A percentile compares a stretch with the other conserved stretches of the same genome.
phyloP scores from a whole-genome alignment of 441 rosid genomes.

The Corymbia citriodora region DNA sequence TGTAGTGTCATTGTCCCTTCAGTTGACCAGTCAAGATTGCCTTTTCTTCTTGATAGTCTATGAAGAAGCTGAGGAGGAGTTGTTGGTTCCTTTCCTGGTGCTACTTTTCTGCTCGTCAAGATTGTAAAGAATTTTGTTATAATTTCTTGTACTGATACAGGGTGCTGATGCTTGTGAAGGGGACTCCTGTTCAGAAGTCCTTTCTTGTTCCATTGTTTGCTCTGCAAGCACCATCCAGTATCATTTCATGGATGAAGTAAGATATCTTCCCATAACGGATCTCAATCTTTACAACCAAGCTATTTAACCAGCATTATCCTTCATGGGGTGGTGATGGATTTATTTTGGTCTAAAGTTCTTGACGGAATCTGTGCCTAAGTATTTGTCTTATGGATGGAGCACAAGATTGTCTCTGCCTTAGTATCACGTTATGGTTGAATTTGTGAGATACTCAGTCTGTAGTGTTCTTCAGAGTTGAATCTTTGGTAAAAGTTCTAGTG shows the following conservation, averaged over 20 bases:
- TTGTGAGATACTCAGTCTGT: neutral
- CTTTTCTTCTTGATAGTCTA: neutral
- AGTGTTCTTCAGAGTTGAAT: neutral
- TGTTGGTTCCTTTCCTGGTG: neutral
- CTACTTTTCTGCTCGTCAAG: neutral
- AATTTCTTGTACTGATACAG: slow-evolving; percentile 22
- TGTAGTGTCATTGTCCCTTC: neutral
- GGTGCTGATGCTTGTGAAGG: slow-evolving; percentile 63
- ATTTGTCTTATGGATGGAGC: neutral
- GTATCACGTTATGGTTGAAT: neutral
- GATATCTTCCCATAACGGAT: neutral
- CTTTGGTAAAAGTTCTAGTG: neutral
- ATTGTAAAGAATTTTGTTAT: neutral
- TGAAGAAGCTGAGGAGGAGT: neutral
- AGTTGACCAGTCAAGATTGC: neutral
- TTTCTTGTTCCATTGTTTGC: slow-evolving; percentile 78
- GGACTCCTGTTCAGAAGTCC: slow-evolving; percentile 71
- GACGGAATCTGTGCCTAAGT: neutral
- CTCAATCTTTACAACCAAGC: neutral
- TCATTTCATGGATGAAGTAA: slow-evolving; percentile 87
- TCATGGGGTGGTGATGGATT: neutral
- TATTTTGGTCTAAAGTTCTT: neutral
- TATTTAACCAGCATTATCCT: neutral
- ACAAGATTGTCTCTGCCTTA: neutral
- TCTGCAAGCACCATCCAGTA: slow-evolving; percentile 57